phyloP scores from a whole-genome alignment of 176 grass and related monocot genomes.

The Dactylis glomerata region DNA sequence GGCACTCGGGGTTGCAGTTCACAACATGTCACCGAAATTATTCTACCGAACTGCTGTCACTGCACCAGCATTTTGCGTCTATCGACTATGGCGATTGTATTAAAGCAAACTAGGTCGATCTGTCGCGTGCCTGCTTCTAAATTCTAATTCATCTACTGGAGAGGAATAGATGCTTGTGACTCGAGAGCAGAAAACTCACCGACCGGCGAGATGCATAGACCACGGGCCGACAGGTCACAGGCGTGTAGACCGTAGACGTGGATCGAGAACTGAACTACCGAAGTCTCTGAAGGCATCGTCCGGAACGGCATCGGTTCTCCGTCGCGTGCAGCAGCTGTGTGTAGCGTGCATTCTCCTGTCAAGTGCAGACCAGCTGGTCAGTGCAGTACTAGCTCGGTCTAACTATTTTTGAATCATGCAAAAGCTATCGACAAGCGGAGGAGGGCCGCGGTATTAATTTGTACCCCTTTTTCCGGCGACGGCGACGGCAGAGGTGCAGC shows the following conservation, averaged over 20 bases:
- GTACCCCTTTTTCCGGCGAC: not conserved
- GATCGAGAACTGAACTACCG: not conserved
- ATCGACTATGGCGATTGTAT: not conserved
- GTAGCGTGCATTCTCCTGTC: not conserved
- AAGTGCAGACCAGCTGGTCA: not conserved
- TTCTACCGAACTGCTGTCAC: not conserved
- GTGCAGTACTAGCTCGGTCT: not conserved
- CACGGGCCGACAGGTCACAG: not conserved
- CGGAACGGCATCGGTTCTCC: not conserved
- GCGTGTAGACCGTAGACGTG: not conserved
- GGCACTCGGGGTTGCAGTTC: not conserved
- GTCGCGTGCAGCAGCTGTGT: not conserved
- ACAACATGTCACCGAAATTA: not conserved
- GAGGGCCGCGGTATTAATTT: not conserved
- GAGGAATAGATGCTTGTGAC: not conserved
- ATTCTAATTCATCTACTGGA: no score
- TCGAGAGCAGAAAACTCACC: not conserved
- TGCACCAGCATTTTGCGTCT: not conserved
- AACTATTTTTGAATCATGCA: not conserved
- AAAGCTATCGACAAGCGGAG: not conserved
- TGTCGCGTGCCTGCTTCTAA: no score
- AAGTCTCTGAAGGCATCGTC: not conserved
- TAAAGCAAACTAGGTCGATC: not conserved
- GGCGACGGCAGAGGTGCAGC: conserved; percentile 20
- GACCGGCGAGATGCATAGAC: not conserved